Percentiles rank a stretch among this genome's conserved stretches.
Conservation (phyloP, 2,329 filamentous ascomycete species). For the Setomelanomma holmii region DNA sequence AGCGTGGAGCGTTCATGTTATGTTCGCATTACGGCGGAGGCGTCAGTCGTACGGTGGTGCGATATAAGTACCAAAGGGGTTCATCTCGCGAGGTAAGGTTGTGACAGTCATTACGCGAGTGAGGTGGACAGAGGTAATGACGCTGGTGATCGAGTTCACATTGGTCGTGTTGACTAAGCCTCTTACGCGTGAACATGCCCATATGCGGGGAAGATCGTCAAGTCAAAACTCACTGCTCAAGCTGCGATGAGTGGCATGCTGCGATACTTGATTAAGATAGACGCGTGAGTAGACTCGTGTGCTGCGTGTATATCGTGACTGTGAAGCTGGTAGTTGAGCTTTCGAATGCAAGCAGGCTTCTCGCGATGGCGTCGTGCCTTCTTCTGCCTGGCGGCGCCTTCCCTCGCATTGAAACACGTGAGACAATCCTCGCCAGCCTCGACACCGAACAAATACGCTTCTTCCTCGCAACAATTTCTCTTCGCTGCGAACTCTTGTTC, state of each 20-base stretch:
- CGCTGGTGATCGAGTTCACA: slow-evolving; percentile 7
- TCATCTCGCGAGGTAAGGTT: slow-evolving; percentile 7
- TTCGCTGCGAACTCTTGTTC: no score
- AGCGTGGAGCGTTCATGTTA: slow-evolving; percentile 26
- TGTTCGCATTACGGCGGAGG: slow-evolving; percentile 7
- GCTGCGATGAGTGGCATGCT: no score
- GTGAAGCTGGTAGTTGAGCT: no score
- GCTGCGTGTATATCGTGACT: not conserved
- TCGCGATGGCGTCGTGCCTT: no score
- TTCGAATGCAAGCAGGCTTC: no score
- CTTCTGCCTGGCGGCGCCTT: no score
- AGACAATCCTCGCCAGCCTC: no score
- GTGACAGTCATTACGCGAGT: slow-evolving; percentile 7
- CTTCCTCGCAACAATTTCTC: no score
- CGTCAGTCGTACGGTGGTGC: slow-evolving; percentile 18
- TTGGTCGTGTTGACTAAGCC: slow-evolving; percentile 3
- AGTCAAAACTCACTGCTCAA: no score
- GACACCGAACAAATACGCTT: no score
- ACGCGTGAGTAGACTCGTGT: not conserved
- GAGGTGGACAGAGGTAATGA: slow-evolving; percentile 14
- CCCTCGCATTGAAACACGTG: no score
- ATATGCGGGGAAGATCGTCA: slow-evolving; percentile 3
- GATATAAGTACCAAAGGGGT: slow-evolving; percentile 14
- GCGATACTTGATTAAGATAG: not conserved
- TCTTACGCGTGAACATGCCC: slow-evolving; percentile 2